phyloP scores from a whole-genome alignment of 306 rosid genomes.

The Geum urbanum region DNA sequence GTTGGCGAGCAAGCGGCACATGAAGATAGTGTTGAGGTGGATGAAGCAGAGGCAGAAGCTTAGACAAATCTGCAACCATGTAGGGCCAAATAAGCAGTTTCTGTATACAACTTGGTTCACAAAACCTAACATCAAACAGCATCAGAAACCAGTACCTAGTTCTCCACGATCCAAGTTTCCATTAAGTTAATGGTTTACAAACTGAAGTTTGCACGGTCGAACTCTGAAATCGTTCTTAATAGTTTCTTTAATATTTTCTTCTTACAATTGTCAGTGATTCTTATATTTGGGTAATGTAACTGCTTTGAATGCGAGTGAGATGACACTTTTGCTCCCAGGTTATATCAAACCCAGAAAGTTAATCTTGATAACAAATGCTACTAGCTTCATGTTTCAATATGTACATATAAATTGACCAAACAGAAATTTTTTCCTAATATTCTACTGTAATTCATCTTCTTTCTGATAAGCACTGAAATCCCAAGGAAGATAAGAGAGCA shows the following conservation, averaged over 20 bases:
- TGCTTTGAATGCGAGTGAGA: not conserved
- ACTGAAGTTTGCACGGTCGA: not conserved
- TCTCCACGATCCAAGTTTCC: constrained; percentile 36
- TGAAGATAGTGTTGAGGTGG: constrained; percentile 85
- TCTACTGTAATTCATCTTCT: constrained; percentile 1
- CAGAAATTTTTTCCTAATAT: not conserved
- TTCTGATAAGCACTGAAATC: not conserved
- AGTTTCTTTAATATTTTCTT: not conserved
- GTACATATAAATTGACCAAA: constrained; percentile 16
- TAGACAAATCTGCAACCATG: constrained; percentile 73
- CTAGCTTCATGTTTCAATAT: constrained; percentile 15
- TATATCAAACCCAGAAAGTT: not conserved
- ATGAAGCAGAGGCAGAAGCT: constrained; percentile 91
- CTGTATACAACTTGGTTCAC: constrained; percentile 84
- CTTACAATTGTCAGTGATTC: not conserved
- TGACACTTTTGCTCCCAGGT: not conserved
- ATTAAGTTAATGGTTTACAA: constrained; percentile 10
- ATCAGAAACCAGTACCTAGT: constrained; percentile 24
- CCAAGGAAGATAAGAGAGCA: not conserved
- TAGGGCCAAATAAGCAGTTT: constrained; percentile 75
- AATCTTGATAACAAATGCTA: constrained; percentile 20
- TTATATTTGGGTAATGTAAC: not conserved
- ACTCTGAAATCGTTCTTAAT: not conserved
- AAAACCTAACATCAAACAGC: constrained; percentile 38
- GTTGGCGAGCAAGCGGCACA: constrained; percentile 76